Conservation (phyloP, 129 eudicot species). For the Ambrosia trifida region DNA sequence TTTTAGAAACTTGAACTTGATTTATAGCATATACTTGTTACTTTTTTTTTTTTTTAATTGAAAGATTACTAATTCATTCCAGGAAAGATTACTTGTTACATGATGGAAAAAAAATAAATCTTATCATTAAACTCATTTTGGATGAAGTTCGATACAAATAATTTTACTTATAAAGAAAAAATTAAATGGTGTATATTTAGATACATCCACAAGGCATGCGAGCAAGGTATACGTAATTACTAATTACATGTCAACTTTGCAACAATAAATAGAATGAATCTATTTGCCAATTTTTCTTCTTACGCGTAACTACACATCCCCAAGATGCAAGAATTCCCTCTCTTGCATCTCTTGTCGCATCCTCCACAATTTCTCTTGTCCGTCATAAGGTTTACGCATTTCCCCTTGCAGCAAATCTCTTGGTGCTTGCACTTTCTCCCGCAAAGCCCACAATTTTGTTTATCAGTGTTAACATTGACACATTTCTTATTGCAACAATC, state of each 20-base stretch:
- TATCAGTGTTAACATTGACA: slow-evolving; percentile 51
- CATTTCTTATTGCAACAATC: slow-evolving; percentile 73
- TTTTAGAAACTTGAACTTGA: no score
- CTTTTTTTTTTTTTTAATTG: no score
- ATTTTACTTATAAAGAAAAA: background rate
- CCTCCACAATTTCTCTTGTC: slow-evolving; percentile 60
- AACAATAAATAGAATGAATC: background rate
- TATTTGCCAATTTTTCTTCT: background rate
- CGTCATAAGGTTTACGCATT: slow-evolving; percentile 44
- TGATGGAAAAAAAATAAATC: no score
- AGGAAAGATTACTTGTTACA: no score
- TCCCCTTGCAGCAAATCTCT: slow-evolving; percentile 65
- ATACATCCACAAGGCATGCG: background rate
- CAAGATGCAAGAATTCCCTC: slow-evolving; percentile 38
- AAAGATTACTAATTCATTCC: no score
- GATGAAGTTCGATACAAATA: no score
- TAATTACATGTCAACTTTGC: slow-evolving; percentile 1
- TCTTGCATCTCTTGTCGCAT: slow-evolving; percentile 52
- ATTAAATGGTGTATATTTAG: background rate
- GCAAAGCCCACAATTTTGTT: slow-evolving; percentile 55
- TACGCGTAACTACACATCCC: slow-evolving; percentile 75
- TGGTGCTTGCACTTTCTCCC: slow-evolving; percentile 54
- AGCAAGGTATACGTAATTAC: background rate
- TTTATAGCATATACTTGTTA: no score
- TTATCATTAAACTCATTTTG: no score